Evolutionary conservation across 2,329 filamentous ascomycete genomes (phyloP), one percentile per base, ranked within the genome.

Genomic region (Botrytis hyacinthi): DNA sequence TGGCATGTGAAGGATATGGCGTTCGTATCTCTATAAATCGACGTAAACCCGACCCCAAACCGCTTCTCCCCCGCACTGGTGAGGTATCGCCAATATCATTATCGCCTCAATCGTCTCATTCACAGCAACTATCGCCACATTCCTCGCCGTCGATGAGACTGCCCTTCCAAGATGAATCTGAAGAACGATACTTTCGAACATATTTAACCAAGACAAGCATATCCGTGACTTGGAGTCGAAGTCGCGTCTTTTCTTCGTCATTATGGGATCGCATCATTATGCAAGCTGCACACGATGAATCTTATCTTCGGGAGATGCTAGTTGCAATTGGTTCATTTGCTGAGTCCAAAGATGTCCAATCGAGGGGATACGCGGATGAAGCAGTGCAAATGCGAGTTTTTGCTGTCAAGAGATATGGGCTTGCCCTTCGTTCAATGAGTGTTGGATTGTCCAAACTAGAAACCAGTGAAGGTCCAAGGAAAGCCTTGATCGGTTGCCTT

Each of bases 181-280:
- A 73, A 46, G 67, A 60, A 32, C 71, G 68, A 26, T 73, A 71
- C 48, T 75, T 75, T 65, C 51, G 62, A 42, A 57, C 48, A 8
- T 75, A 71, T 35, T 22, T 71, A 20, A 67, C 60, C 12, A 54
- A 73, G 51, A 69, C 67, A 18, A 40, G 60, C 48, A 57, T 57
- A 16, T 65, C 69, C 4, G 57, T 90, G 18, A 88, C 0, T 88
- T 89, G 37, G 90, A 66, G 70, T 42, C 46, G 37, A 35, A 40
- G 69, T 63, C 57, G 60, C 35, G 88, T 78, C 91, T 91, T 75
- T 87, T 89, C 78, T 26, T 86, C 85, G 35, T 83, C 85, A 2
- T 91, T 91, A 78, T 92, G 90, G 89, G 87, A 85, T 2, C 84
- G 85, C 59, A 85, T 86, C 26, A 88, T 91, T 9, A 80, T 91